A percentile compares a stretch with the other conserved stretches of the same genome.
Conservation (phyloP, 805 yeast species). For the Kluyveromyces lactis region DNA sequence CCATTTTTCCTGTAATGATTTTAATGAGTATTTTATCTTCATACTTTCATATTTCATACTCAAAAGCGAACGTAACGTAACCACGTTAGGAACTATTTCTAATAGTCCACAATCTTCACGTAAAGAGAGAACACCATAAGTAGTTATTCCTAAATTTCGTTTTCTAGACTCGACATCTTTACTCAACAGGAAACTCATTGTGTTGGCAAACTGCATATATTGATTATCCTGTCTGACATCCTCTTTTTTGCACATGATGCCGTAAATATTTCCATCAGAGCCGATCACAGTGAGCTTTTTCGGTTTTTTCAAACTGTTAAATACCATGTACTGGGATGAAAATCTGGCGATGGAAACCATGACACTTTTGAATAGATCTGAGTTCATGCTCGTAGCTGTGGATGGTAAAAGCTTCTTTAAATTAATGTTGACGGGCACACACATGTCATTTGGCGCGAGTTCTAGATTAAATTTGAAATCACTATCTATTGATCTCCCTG, state of each 20-base stretch:
- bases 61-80: slow-evolving; percentile 61
- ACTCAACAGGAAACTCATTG: slow-evolving; percentile 65
- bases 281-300: slow-evolving; percentile 69
- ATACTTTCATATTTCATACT: slow-evolving; percentile 34
- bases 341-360: slow-evolving; percentile 52
- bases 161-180: slow-evolving; percentile 65
- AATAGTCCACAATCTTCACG: slow-evolving; percentile 83
- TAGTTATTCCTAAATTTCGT: slow-evolving; percentile 59
- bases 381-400: slow-evolving; percentile 33
- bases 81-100: slow-evolving; percentile 77
- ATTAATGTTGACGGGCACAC: slow-evolving; percentile 66
- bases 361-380: slow-evolving; percentile 38
- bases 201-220: slow-evolving; percentile 79
- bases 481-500: slow-evolving; percentile 27
- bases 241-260: slow-evolving; percentile 78
- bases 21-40: slow-evolving; percentile 28
- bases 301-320: slow-evolving; percentile 83
- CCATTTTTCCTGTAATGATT: slow-evolving; percentile 21
- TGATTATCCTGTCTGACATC: slow-evolving; percentile 94
- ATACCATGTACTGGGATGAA: slow-evolving; percentile 59
- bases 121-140: slow-evolving; percentile 84
- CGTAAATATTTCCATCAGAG: slow-evolving; percentile 64
- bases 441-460: slow-evolving; percentile 43
- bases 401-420: slow-evolving; percentile 60
- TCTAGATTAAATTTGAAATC: slow-evolving; percentile 38